Percentiles rank a stretch among this genome's conserved stretches.
Evolutionary conservation across 2,329 filamentous ascomycete genomes (phyloP).

Genomic region (Nakataea oryzae): DNA sequence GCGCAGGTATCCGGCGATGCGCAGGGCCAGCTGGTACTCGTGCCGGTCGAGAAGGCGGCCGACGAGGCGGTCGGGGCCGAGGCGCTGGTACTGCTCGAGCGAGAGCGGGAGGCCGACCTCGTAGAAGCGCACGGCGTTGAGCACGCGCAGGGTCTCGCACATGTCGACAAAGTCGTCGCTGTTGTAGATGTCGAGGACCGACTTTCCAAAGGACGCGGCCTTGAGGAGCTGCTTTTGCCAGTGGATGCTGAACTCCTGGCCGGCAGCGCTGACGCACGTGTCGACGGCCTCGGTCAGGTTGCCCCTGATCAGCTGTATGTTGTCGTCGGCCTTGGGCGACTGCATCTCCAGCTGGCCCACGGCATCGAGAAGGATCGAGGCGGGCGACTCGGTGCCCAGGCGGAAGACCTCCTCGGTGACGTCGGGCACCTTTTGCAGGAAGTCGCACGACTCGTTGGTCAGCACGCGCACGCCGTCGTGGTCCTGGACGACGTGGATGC

Average conservation of each 20-base stretch:
- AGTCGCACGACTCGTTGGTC: conserved; percentile 92
- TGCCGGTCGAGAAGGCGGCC: conserved; percentile 77
- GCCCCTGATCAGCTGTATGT: conserved; percentile 85
- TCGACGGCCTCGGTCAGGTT: conserved; percentile 89
- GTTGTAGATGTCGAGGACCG: conserved; percentile 91
- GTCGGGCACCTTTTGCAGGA: conserved; percentile 84
- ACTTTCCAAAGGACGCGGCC: conserved; percentile 95
- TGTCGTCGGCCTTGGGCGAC: conserved; percentile 94
- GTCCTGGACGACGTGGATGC: conserved; percentile 76
- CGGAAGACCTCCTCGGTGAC: conserved; percentile 84
- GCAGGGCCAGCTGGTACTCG: conserved; percentile 83
- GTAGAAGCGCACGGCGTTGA: conserved; percentile 88
- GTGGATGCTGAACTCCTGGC: conserved; percentile 78
- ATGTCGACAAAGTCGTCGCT: conserved; percentile 98
- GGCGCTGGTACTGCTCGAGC: conserved; percentile 84
- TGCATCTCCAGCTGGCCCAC: conserved; percentile 84
- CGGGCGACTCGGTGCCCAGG: conserved; percentile 76
- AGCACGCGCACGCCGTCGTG: conserved; percentile 81
- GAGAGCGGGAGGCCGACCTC: conserved; percentile 83
- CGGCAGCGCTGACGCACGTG: conserved; percentile 84
- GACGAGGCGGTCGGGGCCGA: conserved; percentile 84
- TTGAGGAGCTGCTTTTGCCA: conserved; percentile 97
- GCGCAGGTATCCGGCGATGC: conserved; percentile 77
- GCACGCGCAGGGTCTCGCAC: conserved; percentile 83
- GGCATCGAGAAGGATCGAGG: conserved; percentile 87